Evolutionary conservation across 768 basidiomycete species (phyloP).

Genomic region (Phlegmacium glaucopus): DNA sequence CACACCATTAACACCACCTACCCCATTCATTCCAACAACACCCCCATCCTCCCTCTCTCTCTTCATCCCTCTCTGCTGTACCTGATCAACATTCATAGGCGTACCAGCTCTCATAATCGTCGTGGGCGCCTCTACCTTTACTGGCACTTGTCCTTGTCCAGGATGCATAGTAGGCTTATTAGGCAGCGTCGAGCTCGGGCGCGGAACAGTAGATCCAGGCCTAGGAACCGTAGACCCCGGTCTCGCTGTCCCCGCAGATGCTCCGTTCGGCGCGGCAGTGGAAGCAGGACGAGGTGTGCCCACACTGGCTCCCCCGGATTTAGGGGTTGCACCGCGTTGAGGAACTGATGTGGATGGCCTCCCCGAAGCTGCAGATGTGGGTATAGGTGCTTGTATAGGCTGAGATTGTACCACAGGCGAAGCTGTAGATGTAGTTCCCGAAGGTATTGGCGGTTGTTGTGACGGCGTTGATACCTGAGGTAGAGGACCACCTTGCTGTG

Average conservation of each 20-base stretch:
- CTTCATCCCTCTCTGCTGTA: conserved; percentile 37
- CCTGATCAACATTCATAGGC: conserved; percentile 30
- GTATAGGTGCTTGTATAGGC: conserved; percentile 29
- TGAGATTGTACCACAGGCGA: conserved; percentile 24
- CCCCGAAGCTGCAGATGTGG: conserved; percentile 24
- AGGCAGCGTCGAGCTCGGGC: conserved; percentile 24
- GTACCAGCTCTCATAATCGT: conserved; percentile 24
- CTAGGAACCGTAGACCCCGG: conserved; percentile 25
- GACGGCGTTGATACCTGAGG: background rate
- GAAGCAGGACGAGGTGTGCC: conserved; percentile 16
- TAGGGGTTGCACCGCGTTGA: too few species aligned
- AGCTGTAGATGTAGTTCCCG: conserved; percentile 10
- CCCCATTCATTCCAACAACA: conserved; percentile 23
- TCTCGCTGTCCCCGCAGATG: conserved; percentile 29
- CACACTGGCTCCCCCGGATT: background rate
- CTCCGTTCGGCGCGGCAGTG: conserved; percentile 18
- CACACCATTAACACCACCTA: conserved; percentile 27
- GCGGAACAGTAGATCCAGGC: conserved; percentile 25
- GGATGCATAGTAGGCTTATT: conserved; percentile 6
- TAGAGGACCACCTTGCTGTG: conserved; percentile 19
- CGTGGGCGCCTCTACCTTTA: conserved; percentile 12
- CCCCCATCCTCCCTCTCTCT: conserved; percentile 36
- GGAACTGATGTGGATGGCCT: too few species aligned
- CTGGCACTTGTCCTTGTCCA: conserved; percentile 12
- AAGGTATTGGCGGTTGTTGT: conserved; percentile 12